phyloP scores from a whole-genome alignment of 192 early-diverging fungal species.

The Coemansia sp. region DNA sequence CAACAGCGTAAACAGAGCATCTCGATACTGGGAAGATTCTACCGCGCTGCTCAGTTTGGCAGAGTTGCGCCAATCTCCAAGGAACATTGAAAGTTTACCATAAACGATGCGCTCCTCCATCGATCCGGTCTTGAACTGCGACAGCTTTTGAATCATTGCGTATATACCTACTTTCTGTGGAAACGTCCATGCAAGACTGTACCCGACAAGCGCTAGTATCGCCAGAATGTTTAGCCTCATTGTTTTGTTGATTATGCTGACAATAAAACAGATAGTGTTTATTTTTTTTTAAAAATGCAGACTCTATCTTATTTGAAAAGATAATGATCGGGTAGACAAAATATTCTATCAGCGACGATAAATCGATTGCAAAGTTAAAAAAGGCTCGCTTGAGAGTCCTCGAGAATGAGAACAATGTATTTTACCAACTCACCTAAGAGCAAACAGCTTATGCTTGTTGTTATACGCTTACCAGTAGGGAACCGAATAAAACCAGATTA shows the following conservation, averaged over 20 bases:
- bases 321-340: too few relatives aligned
- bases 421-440: too few relatives aligned
- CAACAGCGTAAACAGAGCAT: slow-evolving; percentile 31
- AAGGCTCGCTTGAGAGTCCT: too few relatives aligned
- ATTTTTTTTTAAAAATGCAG: neutral
- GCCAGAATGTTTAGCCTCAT: slow-evolving; percentile 3
- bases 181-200: slow-evolving; percentile 19
- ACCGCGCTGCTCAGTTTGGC: slow-evolving; percentile 23
- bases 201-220: neutral
- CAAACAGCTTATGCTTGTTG: too few relatives aligned
- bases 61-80: slow-evolving; percentile 28
- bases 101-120: slow-evolving; percentile 37
- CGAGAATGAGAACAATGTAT: too few relatives aligned
- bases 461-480: too few relatives aligned
- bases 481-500: neutral
- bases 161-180: slow-evolving; percentile 37
- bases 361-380: too few relatives aligned
- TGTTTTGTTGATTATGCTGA: neutral
- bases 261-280: neutral
- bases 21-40: slow-evolving; percentile 28
- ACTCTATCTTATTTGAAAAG: too few relatives aligned
- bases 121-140: slow-evolving; percentile 17
- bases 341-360: too few relatives aligned
- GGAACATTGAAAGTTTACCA: slow-evolving; percentile 28
- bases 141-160: slow-evolving; percentile 30